These are phyloP conservation scores for Candida dubliniensis DNA, from an alignment of 1,139 yeast species.

Conservation along the genomic window DNA sequence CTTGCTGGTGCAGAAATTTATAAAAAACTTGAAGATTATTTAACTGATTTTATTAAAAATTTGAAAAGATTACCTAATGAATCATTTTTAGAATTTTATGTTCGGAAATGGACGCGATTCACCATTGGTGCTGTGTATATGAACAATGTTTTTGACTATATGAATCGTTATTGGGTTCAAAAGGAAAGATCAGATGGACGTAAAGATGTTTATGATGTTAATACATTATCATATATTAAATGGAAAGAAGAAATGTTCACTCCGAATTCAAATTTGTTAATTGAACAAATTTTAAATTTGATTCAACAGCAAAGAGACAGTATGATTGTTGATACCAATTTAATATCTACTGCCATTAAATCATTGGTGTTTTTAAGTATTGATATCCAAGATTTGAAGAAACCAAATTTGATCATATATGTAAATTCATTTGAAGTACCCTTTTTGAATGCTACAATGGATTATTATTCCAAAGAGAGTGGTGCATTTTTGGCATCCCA, in stretches of 20 bases:
- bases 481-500: conserved; percentile 63
- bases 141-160: conserved; percentile 91
- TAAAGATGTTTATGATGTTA: conserved; percentile 85
- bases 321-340: conserved; percentile 66
- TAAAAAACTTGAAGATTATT: conserved; percentile 64
- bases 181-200: conserved; percentile 97
- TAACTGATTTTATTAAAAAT: conserved; percentile 58
- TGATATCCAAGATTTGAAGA: conserved; percentile 79
- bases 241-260: conserved; percentile 88
- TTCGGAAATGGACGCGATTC: conserved; percentile 83
- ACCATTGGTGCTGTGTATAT: conserved; percentile 90
- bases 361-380: conserved; percentile 80
- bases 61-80: conserved; percentile 57
- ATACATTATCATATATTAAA: conserved; percentile 79
- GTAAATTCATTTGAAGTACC: conserved; percentile 74
- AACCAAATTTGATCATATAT: conserved; percentile 80
- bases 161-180: conserved; percentile 97
- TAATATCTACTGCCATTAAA: conserved; percentile 73
- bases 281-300: conserved; percentile 71
- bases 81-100: conserved; percentile 79
- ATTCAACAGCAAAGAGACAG: conserved; percentile 80
- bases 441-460: conserved; percentile 71
- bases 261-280: conserved; percentile 57
- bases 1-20: conserved; percentile 90
- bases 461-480: conserved; percentile 74